Evolutionary conservation across 2,329 filamentous ascomycete species (phyloP).

Genomic region (Colletotrichum karsti): DNA sequence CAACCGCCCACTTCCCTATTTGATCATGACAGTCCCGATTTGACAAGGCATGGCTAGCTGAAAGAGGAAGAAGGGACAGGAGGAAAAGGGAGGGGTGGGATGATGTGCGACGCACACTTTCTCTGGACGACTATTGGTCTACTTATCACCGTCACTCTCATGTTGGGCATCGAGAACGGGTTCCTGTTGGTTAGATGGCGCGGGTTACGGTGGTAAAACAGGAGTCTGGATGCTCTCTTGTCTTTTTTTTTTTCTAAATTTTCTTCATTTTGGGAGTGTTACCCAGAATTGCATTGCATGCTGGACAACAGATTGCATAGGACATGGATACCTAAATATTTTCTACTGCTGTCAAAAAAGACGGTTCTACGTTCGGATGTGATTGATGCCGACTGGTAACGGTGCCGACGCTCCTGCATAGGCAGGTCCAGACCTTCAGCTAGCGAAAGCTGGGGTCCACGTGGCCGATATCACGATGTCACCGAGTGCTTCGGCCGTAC

Average conservation of each 20-base stretch:
- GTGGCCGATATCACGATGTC: too few species aligned
- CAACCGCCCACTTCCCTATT: background rate
- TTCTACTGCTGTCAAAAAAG: background rate
- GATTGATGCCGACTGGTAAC: too few species aligned
- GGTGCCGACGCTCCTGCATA: too few species aligned
- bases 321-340: background rate
- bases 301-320: conserved; percentile 1
- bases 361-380: too few species aligned
- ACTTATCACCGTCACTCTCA: background rate
- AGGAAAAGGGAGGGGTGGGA: background rate
- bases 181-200: background rate
- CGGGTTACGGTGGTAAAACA: background rate
- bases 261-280: background rate
- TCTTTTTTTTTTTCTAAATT: background rate
- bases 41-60: background rate
- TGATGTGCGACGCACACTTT: background rate
- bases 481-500: too few species aligned
- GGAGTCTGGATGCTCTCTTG: conserved; percentile 1
- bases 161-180: background rate
- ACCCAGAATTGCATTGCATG: background rate
- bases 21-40: background rate
- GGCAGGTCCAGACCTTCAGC: too few species aligned
- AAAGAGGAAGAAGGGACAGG: background rate
- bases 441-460: too few species aligned
- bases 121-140: conserved; percentile 4